These are phyloP conservation scores for Nakazawaea anatomiae DNA, from an alignment of 805 yeast species.

Conservation along the genomic window DNA sequence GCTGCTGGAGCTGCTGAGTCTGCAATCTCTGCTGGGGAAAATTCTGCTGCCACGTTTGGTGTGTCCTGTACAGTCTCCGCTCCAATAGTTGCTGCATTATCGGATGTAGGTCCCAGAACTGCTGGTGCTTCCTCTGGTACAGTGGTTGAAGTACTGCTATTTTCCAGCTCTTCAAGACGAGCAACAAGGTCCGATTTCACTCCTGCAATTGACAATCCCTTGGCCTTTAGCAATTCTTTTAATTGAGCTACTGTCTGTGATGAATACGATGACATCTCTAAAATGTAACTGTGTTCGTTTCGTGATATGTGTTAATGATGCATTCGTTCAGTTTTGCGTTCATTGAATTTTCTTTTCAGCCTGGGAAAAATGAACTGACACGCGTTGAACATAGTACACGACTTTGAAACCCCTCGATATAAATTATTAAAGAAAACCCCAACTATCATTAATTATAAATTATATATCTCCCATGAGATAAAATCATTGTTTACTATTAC, in stretches of 20 bases:
- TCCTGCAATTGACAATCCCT: conserved; percentile 66
- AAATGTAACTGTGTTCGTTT: no score
- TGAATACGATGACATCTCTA: conserved; percentile 46
- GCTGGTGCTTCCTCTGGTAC: conserved; percentile 15
- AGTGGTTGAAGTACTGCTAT: conserved; percentile 12
- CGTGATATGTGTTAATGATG: no score
- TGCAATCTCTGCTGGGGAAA: conserved; percentile 10
- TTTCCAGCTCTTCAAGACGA: conserved; percentile 57
- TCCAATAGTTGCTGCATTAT: not conserved
- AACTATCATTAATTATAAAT: no score
- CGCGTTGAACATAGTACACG: no score
- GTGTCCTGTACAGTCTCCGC: not conserved
- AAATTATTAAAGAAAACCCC: no score
- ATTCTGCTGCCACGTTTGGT: not conserved
- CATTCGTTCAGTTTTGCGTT: not conserved
- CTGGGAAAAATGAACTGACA: no score
- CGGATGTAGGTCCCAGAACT: not conserved
- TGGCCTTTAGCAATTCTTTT: conserved; percentile 65
- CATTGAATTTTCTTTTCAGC: not conserved
- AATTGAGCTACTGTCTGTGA: conserved; percentile 78
- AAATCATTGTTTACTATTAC: no score
- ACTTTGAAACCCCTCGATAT: no score
- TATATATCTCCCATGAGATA: no score
- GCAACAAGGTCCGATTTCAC: conserved; percentile 73
- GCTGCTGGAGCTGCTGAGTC: conserved; percentile 12